Evolutionary conservation across 2,329 filamentous ascomycete species (phyloP).

Genomic region (Leptographium radiaticola): DNA sequence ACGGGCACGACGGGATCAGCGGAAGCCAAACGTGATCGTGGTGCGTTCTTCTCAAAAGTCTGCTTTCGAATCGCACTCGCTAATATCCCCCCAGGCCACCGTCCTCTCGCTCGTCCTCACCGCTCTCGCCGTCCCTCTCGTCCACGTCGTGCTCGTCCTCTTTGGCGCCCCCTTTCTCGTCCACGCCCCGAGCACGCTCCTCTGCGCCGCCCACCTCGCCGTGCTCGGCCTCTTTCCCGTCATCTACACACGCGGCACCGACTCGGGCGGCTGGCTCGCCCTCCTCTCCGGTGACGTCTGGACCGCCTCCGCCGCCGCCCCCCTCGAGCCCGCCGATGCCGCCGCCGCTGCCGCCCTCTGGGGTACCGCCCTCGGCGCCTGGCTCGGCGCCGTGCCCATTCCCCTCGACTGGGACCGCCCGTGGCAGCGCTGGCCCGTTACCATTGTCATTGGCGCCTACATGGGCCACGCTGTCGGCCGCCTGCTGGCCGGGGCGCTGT

Average conservation of each 20-base stretch:
- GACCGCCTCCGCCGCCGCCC: neutral
- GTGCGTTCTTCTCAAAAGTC: slow-evolving; percentile 27
- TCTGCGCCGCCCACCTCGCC: slow-evolving; percentile 71
- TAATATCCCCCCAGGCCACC: slow-evolving; percentile 22
- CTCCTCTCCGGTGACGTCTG: slow-evolving; percentile 39
- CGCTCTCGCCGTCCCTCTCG: slow-evolving; percentile 51
- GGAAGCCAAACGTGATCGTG: slow-evolving; percentile 30
- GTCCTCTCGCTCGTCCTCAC: slow-evolving; percentile 44
- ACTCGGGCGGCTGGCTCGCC: slow-evolving; percentile 54
- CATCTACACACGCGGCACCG: slow-evolving; percentile 75
- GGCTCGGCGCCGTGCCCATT: slow-evolving; percentile 90
- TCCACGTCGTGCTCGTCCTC: slow-evolving; percentile 58
- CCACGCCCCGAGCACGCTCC: slow-evolving; percentile 62
- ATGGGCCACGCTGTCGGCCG: slow-evolving; percentile 63
- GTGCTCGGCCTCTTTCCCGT: slow-evolving; percentile 67
- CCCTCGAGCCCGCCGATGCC: slow-evolving; percentile 28
- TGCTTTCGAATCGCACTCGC: too few species aligned
- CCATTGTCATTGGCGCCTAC: slow-evolving; percentile 74
- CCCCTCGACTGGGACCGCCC: slow-evolving; percentile 97
- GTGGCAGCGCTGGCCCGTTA: slow-evolving; percentile 97
- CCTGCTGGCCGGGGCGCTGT: slow-evolving; percentile 35
- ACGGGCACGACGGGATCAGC: slow-evolving; percentile 27
- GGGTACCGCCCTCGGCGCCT: slow-evolving; percentile 71
- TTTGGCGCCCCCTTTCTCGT: slow-evolving; percentile 86
- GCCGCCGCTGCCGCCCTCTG: slow-evolving; percentile 72